Conservation (phyloP, 257 asterid genomes). For the Salvia hispanica region DNA sequence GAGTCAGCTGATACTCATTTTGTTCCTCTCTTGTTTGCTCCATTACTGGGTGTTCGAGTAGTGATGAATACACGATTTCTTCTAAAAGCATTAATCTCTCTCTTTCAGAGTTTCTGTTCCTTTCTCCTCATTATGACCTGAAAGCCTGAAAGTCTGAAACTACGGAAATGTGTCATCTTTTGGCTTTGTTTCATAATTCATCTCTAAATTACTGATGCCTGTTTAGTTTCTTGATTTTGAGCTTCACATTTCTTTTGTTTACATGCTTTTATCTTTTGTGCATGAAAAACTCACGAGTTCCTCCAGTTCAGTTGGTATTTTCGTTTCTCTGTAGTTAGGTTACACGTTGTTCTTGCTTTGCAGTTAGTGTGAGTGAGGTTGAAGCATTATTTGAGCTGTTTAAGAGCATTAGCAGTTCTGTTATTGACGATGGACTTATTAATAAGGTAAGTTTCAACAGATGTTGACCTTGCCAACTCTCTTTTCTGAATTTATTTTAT, state of each 20-base stretch:
- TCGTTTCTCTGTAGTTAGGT: background rate
- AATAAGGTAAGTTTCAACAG: slow-evolving; percentile 62
- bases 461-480: background rate
- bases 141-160: background rate
- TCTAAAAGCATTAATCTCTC: background rate
- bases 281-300: slow-evolving; percentile 2
- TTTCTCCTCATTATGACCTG: slow-evolving; percentile 1
- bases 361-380: slow-evolving; percentile 99
- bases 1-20: slow-evolving; percentile 1
- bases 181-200: background rate
- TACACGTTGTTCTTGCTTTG: slow-evolving; percentile 33
- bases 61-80: slow-evolving; percentile 7
- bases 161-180: background rate
- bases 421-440: slow-evolving; percentile 90
- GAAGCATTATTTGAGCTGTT: slow-evolving; percentile 98
- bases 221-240: slow-evolving; percentile 7
- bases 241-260: background rate
- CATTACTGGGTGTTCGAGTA: slow-evolving; percentile 6
- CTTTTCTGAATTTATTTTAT: too few species aligned
- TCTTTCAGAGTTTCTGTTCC: background rate
- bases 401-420: slow-evolving; percentile 95
- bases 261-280: background rate
- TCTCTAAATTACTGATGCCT: slow-evolving; percentile 17
- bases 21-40: slow-evolving; percentile 4
- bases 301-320: slow-evolving; percentile 28